Evolutionary conservation across 805 yeast genomes (phyloP), one percentile per base, ranked within the genome.

Genomic region (Starmera pachycereana): DNA sequence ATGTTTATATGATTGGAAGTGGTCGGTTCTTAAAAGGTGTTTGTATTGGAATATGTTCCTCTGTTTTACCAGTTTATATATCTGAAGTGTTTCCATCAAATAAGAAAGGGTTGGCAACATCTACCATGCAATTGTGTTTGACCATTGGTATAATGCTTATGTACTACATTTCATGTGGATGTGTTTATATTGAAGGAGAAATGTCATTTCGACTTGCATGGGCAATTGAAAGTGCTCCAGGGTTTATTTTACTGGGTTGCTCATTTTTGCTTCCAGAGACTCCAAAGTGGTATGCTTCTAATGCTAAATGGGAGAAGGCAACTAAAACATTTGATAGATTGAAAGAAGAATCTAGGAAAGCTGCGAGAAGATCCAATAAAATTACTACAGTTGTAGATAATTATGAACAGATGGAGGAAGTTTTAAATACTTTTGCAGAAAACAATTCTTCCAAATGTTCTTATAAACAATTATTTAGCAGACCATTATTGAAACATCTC

Each of bases 151-250:
- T 76, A 38, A 61, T 76, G 67, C 52, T 69, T 41, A 75, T 77
- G 56, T 75, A 71, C 51, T 75, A 70, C 39, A 51, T 73, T 5
- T 63, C 72, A 12, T 66, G 69, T 45, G 68, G 69, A 12, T 75
- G 68, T 54, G 65, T 66, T 6, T 62, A 52, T 40, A 56, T 69
- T 25, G 49, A 58, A 9, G 62, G 63, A 10, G 72, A 71, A 16
- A 56, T 64, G 36, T 68, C 82, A 38, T 79, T 80, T 71, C 69
- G 89, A 51, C 54, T 74, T 18, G 82, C 77, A 42, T 68, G 89
- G 83, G 65, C 75, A 52, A 35, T 83, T 62, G 68, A 72, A 62
- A 59, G 71, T 57, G 46, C 79, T 54, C 67, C 87, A 56, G 65
- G 70, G 49, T 29, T 68, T 48, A 22, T 80, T 45, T 46, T 74